Percentiles rank a stretch among this genome's conserved stretches.
phyloP scores from a whole-genome alignment of 441 rosid species.

The Geranium incanum region DNA sequence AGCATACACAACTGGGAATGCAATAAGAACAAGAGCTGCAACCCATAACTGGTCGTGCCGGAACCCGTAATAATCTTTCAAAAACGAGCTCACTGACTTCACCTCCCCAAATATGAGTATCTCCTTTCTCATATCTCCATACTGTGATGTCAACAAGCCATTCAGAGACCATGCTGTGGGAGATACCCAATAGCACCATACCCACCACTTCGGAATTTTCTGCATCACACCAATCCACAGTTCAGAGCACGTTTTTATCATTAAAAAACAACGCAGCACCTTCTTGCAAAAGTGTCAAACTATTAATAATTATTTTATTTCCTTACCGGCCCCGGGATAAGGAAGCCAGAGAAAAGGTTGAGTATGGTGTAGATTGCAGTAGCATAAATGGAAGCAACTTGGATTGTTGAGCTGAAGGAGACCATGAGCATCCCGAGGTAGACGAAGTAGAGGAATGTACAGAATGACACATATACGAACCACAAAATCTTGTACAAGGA shows the following conservation, averaged over 20 bases:
- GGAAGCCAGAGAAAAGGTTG: conserved; percentile 39
- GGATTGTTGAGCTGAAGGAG: conserved; percentile 35
- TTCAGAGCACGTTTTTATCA: too few relatives aligned
- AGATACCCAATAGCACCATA: conserved; percentile 47
- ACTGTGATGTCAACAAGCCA: conserved; percentile 52
- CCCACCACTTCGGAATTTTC: conserved; percentile 67
- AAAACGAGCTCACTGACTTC: conserved; percentile 35
- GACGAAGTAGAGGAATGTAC: conserved; percentile 39
- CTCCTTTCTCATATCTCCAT: conserved; percentile 37
- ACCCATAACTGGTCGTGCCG: conserved; percentile 23
- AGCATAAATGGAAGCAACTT: conserved; percentile 31
- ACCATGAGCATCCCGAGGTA: conserved; percentile 51
- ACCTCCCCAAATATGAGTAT: conserved; percentile 40
- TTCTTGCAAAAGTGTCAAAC: too few relatives aligned
- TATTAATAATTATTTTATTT: too few relatives aligned
- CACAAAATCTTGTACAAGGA: conserved; percentile 37
- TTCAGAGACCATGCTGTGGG: conserved; percentile 65
- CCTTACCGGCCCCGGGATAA: conserved; percentile 41
- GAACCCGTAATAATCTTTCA: conserved; percentile 47
- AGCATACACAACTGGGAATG: conserved; percentile 41
- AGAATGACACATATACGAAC: conserved; percentile 37
- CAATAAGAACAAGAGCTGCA: conserved; percentile 35
- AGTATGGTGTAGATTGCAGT: conserved; percentile 27
- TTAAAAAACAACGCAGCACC: too few relatives aligned
- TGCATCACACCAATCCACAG: conserved; percentile 17